phyloP scores from a whole-genome alignment of 768 basidiomycete species.

The Termitomyces sp. region DNA sequence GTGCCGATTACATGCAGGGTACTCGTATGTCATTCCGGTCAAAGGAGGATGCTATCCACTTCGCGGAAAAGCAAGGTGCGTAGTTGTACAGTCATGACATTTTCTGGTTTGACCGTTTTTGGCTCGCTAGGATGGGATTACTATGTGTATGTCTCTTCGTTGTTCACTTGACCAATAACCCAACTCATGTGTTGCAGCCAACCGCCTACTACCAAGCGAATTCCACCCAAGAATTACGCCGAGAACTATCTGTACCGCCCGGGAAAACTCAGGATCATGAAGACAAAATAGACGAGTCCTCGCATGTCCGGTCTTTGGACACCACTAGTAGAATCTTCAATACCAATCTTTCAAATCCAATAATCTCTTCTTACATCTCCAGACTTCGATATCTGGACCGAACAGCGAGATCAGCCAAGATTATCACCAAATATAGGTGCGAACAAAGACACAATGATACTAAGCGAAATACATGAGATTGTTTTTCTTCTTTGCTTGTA shows the following conservation, averaged over 20 bases:
- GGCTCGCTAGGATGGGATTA: conserved; percentile 80
- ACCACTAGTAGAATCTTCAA: not conserved
- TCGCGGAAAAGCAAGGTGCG: conserved; percentile 94
- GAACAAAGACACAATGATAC: conserved; percentile 10
- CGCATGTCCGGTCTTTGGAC: not conserved
- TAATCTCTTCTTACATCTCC: too few species aligned
- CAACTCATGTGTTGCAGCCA: conserved; percentile 34
- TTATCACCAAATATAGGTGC: not conserved
- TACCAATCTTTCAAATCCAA: not conserved
- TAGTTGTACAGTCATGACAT: not conserved
- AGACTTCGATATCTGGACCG: not conserved
- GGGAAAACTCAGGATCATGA: conserved; percentile 71
- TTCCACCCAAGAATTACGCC: conserved; percentile 83
- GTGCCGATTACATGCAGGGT: conserved; percentile 96
- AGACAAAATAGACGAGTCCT: conserved; percentile 73
- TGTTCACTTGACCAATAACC: conserved; percentile 1
- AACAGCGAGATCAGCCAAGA: not conserved
- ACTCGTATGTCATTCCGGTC: conserved; percentile 77
- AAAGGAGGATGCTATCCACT: conserved; percentile 89
- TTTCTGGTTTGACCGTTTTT: conserved; percentile 5
- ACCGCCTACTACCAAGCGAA: conserved; percentile 52
- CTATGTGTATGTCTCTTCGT: conserved; percentile 59
- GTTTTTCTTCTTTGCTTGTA: conserved; percentile 99
- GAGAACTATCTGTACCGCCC: conserved; percentile 90
- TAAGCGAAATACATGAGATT: conserved; percentile 93